A percentile compares a stretch with the other conserved stretches of the same genome.
phyloP scores from a whole-genome alignment of 2,329 filamentous ascomycete genomes.

The Penicillium sp. region DNA sequence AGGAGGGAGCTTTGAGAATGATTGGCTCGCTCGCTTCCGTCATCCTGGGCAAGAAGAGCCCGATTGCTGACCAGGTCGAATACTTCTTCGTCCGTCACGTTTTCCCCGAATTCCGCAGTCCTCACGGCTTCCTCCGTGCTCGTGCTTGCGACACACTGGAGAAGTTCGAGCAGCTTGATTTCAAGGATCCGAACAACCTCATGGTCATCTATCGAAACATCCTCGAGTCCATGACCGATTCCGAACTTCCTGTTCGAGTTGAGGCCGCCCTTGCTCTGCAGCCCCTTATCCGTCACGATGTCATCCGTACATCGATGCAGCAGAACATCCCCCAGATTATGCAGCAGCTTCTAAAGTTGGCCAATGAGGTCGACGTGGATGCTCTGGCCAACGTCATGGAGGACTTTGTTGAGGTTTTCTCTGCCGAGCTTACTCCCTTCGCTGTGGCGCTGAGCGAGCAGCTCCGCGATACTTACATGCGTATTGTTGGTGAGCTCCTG shows the following conservation, averaged over 20 bases:
- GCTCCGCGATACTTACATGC: conserved; percentile 86
- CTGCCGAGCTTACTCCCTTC: conserved; percentile 91
- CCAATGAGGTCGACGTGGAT: conserved; percentile 96
- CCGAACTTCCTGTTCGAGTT: conserved; percentile 84
- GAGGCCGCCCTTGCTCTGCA: conserved; percentile 89
- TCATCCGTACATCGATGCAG: conserved; percentile 92
- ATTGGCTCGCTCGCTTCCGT: conserved; percentile 91
- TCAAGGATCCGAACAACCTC: conserved; percentile 91
- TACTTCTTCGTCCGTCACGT: conserved; percentile 98
- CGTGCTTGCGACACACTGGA: conserved; percentile 94
- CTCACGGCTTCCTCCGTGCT: conserved; percentile 83
- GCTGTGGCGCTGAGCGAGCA: conserved; percentile 94
- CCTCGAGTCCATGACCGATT: conserved; percentile 89
- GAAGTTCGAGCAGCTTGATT: conserved; percentile 95
- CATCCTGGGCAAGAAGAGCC: conserved; percentile 94
- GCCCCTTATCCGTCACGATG: conserved; percentile 87
- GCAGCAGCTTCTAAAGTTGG: conserved; percentile 93
- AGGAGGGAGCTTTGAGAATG: conserved; percentile 93
- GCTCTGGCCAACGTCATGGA: conserved; percentile 98
- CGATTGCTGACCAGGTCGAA: conserved; percentile 93
- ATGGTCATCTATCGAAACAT: conserved; percentile 95
- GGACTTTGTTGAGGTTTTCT: conserved; percentile 97
- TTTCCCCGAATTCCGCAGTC: conserved; percentile 92
- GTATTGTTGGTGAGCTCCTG: conserved; percentile 82
- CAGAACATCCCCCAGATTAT: conserved; percentile 97